phyloP scores from a whole-genome alignment of 2,329 filamentous ascomycete species.

The Exophiala viscosa region DNA sequence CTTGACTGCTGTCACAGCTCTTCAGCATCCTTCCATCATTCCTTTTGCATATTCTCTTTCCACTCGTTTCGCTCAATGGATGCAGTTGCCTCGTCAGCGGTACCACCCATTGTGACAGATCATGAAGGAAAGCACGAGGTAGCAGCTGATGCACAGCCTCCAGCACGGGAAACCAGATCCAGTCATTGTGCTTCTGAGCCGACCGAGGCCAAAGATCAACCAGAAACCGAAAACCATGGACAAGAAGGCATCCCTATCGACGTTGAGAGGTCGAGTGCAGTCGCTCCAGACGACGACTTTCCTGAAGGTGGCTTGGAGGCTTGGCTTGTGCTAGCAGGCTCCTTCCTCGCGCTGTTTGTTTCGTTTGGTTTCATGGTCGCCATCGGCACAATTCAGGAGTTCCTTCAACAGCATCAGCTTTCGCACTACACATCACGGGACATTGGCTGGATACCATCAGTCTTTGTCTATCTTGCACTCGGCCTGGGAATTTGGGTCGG shows the following conservation, averaged over 20 bases:
- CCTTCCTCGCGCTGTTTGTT: slow-evolving; percentile 37
- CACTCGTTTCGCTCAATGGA: slow-evolving; percentile 9
- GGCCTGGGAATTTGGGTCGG: slow-evolving; percentile 48
- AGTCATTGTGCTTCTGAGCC: neutral
- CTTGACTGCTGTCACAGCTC: no score
- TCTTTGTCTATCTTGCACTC: slow-evolving; percentile 45
- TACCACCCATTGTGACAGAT: slow-evolving; percentile 2
- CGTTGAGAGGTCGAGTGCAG: slow-evolving; percentile 3
- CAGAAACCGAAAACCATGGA: neutral
- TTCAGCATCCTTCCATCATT: no score
- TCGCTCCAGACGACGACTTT: slow-evolving; percentile 10
- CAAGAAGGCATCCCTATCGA: slow-evolving; percentile 3
- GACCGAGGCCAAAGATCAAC: neutral
- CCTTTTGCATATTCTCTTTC: neutral
- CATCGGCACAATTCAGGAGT: slow-evolving; percentile 49
- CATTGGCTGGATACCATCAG: slow-evolving; percentile 50
- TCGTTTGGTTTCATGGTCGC: slow-evolving; percentile 48
- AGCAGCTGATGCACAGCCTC: neutral
- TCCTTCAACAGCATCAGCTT: slow-evolving; percentile 46
- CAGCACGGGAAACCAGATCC: no score
- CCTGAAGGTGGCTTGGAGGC: slow-evolving; percentile 36
- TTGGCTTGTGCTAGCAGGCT: slow-evolving; percentile 36
- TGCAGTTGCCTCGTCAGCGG: slow-evolving; percentile 4
- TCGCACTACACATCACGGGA: slow-evolving; percentile 41
- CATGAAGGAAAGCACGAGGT: slow-evolving; percentile 1